Evolutionary conservation across 176 grass and related monocot species (phyloP), one percentile per base, ranked within the genome.

Genomic region (Aegilops longissima): DNA sequence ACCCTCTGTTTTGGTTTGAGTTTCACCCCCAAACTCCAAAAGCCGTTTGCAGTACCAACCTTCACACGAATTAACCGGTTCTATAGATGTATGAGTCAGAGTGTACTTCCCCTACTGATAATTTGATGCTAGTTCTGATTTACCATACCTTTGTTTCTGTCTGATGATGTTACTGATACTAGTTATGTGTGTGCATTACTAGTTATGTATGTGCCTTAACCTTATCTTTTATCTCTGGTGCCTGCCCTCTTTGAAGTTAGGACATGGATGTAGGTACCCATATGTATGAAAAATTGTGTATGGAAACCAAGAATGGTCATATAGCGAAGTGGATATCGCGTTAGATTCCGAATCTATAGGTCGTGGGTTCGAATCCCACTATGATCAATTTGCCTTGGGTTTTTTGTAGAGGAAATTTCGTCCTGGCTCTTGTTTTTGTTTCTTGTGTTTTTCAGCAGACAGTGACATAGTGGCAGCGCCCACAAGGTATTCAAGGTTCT

Each of bases 341-440:
- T 95, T 98, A 93, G 93, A 95, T 91, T 98, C 96, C 93, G 96
- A 91, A 98, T 98, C 96, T 98, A 95, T 92, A 98, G 89, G 93
- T 92, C 91, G 93, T 98, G 93, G 95, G 93, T 98, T 98, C 91
- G 82, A 98, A 87, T 98, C 95, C 95, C 93, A 98, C 95, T 98
- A 94, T 83, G 93, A 95, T 93, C 93, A 84, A 61, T 76, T 86
- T 83, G 69, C n/a, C 68, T 11, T 0, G 1, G 1, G 64, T 71
- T 71, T 77, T 66, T 61, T 61, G 0, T 58, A 1, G 5, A 4
- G 20, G 20, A 36, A 61, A 0, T 78, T 64, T 59, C 21, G 38
- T 14, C 5, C 21, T 44, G 24, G n/a, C 40, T 71, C 73, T 81
- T 1, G 31, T 29, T 21, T 51, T 80, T 25, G 45, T 73, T 21